These are phyloP conservation scores for Yamadazyma triangularis DNA, from an alignment of 1,139 yeast species.

Conservation along the genomic window DNA sequence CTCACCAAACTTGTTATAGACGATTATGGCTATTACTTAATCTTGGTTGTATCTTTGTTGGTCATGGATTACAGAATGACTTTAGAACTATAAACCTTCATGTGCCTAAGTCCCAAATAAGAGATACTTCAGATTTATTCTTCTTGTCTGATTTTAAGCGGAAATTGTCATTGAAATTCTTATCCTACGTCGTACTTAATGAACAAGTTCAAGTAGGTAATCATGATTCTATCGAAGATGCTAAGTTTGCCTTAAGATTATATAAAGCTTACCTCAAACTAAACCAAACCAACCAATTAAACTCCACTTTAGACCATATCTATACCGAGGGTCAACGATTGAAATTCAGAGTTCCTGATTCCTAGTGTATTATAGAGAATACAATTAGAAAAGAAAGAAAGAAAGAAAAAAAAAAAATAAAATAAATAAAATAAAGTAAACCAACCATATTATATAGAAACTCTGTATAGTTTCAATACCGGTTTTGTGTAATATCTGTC, in stretches of 20 bases:
- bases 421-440: too few relatives aligned
- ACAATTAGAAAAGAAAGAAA: too few relatives aligned
- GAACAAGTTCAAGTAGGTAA: conserved; percentile 85
- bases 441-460: too few relatives aligned
- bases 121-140: conserved; percentile 84
- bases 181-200: conserved; percentile 74
- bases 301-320: conserved; percentile 55
- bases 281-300: conserved; percentile 53
- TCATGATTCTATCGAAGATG: conserved; percentile 97
- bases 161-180: conserved; percentile 78
- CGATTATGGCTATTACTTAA: conserved; percentile 85
- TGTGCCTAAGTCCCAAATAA: conserved; percentile 78
- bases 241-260: conserved; percentile 72
- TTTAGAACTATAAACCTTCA: conserved; percentile 89
- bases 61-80: conserved; percentile 90
- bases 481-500: too few relatives aligned
- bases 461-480: too few relatives aligned
- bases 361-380: too few relatives aligned
- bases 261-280: conserved; percentile 71
- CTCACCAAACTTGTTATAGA: conserved; percentile 80
- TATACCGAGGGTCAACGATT: conserved; percentile 68
- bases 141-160: conserved; percentile 68
- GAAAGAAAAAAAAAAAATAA: too few relatives aligned
- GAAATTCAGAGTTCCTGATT: conserved; percentile 37
- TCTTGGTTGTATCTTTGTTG: conserved; percentile 88